A percentile compares a stretch with the other conserved stretches of the same genome.
Conservation (phyloP, 148 eudicot genomes). For the Simmondsia chinensis region DNA sequence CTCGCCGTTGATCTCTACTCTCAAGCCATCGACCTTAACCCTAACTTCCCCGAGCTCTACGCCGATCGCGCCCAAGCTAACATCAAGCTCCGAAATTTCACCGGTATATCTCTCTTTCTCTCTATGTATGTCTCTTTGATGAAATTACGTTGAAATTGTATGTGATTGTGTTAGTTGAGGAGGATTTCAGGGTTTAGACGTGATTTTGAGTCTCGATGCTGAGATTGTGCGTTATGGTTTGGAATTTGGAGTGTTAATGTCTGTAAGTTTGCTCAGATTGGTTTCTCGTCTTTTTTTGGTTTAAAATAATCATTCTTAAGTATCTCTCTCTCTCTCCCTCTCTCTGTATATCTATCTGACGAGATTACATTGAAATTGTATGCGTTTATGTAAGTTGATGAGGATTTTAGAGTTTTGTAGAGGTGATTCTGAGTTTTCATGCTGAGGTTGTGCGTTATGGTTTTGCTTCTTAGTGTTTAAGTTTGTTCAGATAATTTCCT, state of each 20-base stretch:
- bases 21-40: constrained; percentile 66
- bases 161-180: not conserved
- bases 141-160: not conserved
- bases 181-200: not conserved
- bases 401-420: not conserved
- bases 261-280: too few species aligned
- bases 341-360: not conserved
- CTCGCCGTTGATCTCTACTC: constrained; percentile 80
- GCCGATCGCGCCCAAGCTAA: constrained; percentile 95
- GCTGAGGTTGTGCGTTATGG: too few species aligned
- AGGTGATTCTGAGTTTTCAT: not conserved
- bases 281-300: too few species aligned
- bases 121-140: not conserved
- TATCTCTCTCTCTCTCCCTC: not conserved
- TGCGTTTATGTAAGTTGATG: not conserved
- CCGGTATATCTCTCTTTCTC: constrained; percentile 35
- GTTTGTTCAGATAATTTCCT: too few species aligned
- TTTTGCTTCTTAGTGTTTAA: too few species aligned
- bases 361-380: not conserved
- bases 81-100: constrained; percentile 76
- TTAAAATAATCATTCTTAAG: too few species aligned
- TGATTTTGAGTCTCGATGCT: not conserved
- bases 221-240: too few species aligned
- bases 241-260: too few species aligned
- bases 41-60: constrained; percentile 54